These are phyloP conservation scores for Eucalyptus grandis DNA, from an alignment of 345 rosid genomes.

Conservation along the genomic window DNA sequence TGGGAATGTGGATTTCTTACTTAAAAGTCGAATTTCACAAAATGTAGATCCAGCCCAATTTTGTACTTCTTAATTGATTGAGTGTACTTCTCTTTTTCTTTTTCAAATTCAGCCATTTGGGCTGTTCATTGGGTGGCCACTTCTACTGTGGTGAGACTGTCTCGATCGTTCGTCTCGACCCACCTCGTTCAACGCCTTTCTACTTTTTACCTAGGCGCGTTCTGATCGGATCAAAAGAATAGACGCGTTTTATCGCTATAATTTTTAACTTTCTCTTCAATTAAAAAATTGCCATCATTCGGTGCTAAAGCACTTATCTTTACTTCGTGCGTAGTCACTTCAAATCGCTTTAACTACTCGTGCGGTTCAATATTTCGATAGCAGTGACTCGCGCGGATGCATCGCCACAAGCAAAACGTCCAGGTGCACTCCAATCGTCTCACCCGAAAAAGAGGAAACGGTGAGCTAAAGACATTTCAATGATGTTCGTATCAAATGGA, in stretches of 20 bases:
- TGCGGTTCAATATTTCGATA: neutral
- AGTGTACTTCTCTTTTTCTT: neutral
- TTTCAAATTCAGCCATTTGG: neutral
- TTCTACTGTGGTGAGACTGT: neutral
- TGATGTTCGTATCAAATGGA: neutral
- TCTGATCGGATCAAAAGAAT: neutral
- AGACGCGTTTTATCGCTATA: neutral
- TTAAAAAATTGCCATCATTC: neutral
- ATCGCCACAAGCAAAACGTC: neutral
- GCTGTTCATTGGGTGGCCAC: neutral
- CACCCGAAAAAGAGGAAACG: neutral
- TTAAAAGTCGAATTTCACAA: neutral
- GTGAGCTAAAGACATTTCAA: neutral
- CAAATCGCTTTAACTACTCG: neutral
- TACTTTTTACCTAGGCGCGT: neutral
- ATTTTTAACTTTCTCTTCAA: neutral
- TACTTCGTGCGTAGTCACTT: neutral
- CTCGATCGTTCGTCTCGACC: neutral
- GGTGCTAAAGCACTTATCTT: neutral
- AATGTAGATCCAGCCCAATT: neutral
- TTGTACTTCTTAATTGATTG: neutral
- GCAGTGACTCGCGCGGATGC: neutral
- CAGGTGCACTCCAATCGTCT: neutral
- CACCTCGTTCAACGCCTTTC: neutral
- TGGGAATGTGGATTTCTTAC: neutral